Percentiles rank a stretch among this genome's conserved stretches.
Conservation (phyloP, 139 green algal species). For the Astrephomene gubernaculifera region DNA sequence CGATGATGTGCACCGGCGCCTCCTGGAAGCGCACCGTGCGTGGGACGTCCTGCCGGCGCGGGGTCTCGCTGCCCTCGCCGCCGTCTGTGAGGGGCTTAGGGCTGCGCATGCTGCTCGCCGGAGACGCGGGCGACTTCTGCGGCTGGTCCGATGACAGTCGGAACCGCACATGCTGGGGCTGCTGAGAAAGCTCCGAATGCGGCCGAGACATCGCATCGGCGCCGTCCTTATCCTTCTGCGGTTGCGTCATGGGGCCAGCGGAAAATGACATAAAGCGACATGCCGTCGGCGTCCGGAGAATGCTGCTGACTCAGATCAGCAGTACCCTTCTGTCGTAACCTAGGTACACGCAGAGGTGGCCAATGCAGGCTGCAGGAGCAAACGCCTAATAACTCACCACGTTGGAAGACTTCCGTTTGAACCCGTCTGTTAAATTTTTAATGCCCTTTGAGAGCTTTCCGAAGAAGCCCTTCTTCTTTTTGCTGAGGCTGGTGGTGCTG, state of each 20-base stretch:
- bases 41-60: constrained; percentile 10
- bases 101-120: background rate
- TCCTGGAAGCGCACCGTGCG: constrained; percentile 41
- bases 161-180: constrained; percentile 21
- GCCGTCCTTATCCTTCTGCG: constrained; percentile 23
- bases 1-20: constrained; percentile 27
- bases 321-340: too few relatives aligned
- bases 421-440: constrained; percentile 35
- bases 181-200: constrained; percentile 14
- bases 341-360: too few relatives aligned
- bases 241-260: too few relatives aligned
- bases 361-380: too few relatives aligned
- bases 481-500: background rate
- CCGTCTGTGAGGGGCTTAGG: background rate
- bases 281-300: too few relatives aligned
- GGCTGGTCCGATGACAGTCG: background rate
- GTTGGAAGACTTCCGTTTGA: constrained; percentile 22
- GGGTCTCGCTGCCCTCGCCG: background rate
- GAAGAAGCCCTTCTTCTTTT: constrained; percentile 46
- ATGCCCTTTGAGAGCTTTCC: constrained; percentile 30
- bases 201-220: constrained; percentile 4
- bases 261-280: too few relatives aligned
- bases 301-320: too few relatives aligned
- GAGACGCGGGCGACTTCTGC: background rate
- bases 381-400: background rate